Conservation (phyloP, 768 basidiomycete genomes). For the Holtermannia corniformis region DNA sequence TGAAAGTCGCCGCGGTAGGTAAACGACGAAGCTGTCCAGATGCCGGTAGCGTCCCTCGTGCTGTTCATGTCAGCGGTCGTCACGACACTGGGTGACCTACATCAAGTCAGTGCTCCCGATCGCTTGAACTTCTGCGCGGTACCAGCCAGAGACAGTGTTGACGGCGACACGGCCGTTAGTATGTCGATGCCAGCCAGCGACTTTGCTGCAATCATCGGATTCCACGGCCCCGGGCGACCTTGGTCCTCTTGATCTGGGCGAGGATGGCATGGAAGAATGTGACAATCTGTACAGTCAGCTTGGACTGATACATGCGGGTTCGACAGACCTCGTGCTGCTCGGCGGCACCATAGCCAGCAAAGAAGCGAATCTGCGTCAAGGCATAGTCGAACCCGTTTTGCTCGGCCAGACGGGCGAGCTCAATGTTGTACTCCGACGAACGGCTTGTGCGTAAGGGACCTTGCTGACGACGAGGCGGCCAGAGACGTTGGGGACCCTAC, state of each 20-base stretch:
- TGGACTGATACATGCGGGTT: neutral
- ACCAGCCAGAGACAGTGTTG: slow-evolving; percentile 26
- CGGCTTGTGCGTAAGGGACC: neutral
- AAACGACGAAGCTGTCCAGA: slow-evolving; percentile 19
- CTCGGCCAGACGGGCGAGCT: neutral
- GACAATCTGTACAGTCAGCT: neutral
- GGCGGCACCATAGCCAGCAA: neutral
- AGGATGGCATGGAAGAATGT: slow-evolving; percentile 8
- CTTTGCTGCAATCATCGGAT: slow-evolving; percentile 27
- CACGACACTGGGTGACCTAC: neutral
- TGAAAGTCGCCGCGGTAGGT: slow-evolving; percentile 30
- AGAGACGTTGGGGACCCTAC: slow-evolving; percentile 2
- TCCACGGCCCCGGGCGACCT: slow-evolving; percentile 26
- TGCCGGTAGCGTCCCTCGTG: slow-evolving; percentile 25
- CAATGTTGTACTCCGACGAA: neutral
- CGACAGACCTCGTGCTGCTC: slow-evolving; percentile 1
- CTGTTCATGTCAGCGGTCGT: neutral
- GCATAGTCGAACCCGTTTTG: neutral
- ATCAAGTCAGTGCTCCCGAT: slow-evolving; percentile 23
- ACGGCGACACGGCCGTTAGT: slow-evolving; percentile 22
- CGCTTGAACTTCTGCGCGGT: slow-evolving; percentile 17
- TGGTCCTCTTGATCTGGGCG: slow-evolving; percentile 21
- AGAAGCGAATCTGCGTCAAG: slow-evolving; percentile 1
- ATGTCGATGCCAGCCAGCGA: slow-evolving; percentile 24
- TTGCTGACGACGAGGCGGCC: slow-evolving; percentile 1